Base-by-base conservation (phyloP, 208 protist genomes). In the Trichomonas vaginalis region DNA sequence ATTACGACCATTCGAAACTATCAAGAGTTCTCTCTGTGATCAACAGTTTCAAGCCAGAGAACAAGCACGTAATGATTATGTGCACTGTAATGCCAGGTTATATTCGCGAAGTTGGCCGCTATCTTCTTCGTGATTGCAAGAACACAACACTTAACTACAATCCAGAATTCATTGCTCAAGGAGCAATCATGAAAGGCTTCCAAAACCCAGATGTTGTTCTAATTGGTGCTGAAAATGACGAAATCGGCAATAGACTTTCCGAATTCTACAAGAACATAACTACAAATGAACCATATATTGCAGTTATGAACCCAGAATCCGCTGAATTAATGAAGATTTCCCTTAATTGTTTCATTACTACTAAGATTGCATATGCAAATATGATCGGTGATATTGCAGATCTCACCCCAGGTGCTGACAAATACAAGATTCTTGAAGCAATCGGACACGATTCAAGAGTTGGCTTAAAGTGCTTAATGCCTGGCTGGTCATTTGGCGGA, bases 321-420 rank as follows among this genome's bases (percentile, higher is more conserved):
- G 96, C 97, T 21, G 97, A 97, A 95, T 97, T 97, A 45, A 96
- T 95, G 39, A 97, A 97, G 96, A 51, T 97, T 46, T 40, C 96
- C 6, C 61, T 97, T 6, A 97, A 97, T 56, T 97, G 97, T 79
- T 97, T 97, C 95, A 95, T 97, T n/a, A 97, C 97, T 2, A 97
- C 96, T 92, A 97, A 97, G 96, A 97, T 97, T 40, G 96, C 97
- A 1, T 97, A 96, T 51, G 97, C 97, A 23, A 95, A 96, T n/a
- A 95, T 97, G 80, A 96, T 97, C 47, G 97, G 97, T 40, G 97
- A 97, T 87, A 97, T 97, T 15, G 96, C 96, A 62, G 97, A 97
- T 56, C 51, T 83, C 32, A 96, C 97, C 0, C 95, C 61, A 37
- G 97, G 97, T 21, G 97, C 97, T 17, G 17, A 97, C 90, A 97